These are phyloP conservation scores for Gentiana macrophylla DNA, from an alignment of 257 asterid species.

Conservation along the genomic window DNA sequence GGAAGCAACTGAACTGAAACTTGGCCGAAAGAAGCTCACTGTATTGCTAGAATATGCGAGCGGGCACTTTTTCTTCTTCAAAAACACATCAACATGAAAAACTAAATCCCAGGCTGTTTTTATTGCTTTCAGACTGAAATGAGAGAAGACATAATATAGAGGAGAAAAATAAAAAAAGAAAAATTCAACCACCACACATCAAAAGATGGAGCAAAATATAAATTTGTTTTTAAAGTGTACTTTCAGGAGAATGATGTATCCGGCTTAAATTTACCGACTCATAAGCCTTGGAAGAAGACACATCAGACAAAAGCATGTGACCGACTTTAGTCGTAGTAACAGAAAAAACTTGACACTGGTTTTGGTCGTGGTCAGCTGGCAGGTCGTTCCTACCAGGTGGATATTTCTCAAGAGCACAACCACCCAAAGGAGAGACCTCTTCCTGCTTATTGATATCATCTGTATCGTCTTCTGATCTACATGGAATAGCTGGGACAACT, in stretches of 20 bases:
- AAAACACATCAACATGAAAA: too few species aligned
- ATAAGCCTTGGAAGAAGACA: constrained; percentile 42
- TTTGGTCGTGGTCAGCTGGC: constrained; percentile 13
- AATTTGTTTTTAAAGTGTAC: constrained; percentile 95
- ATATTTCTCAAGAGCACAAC: constrained; percentile 9
- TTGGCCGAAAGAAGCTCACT: too few species aligned
- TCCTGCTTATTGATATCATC: constrained; percentile 12
- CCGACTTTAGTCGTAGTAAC: constrained; percentile 34
- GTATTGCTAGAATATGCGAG: too few species aligned
- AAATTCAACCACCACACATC: constrained; percentile 18
- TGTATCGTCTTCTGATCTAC: constrained; percentile 16
- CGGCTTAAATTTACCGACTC: constrained; percentile 79
- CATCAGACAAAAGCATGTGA: constrained; percentile 40
- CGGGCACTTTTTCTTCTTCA: too few species aligned
- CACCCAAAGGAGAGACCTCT: constrained; percentile 20
- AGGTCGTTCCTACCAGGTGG: constrained; percentile 4
- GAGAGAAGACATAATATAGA: too few species aligned
- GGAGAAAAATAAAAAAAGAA: too few species aligned
- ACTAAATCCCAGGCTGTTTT: too few species aligned
- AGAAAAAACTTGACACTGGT: constrained; percentile 23
- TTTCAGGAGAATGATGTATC: constrained; percentile 99
- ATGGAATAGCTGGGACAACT: constrained; percentile 2
- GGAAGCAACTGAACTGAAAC: too few species aligned
- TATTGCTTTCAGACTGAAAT: too few species aligned
- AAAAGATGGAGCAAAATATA: constrained; percentile 34